phyloP scores from a whole-genome alignment of 106 monocot genomes.

The Apostasia ramifera region DNA sequence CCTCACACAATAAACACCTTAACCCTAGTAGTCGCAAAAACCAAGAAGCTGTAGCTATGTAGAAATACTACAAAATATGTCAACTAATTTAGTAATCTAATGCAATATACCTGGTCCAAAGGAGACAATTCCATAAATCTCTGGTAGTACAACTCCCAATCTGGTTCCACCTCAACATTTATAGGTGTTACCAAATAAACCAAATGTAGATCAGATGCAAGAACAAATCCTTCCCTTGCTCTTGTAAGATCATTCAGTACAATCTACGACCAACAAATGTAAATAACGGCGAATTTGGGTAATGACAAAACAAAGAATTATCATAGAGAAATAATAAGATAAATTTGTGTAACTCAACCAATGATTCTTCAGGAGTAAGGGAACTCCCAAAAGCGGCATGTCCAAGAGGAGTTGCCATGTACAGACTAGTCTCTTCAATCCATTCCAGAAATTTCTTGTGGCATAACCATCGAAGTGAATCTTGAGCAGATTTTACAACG shows the following conservation, averaged over 20 bases:
- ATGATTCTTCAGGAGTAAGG: conserved; percentile 91
- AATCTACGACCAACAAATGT: conserved; percentile 36
- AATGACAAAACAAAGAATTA: conserved; percentile 2
- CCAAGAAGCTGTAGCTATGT: too few species aligned
- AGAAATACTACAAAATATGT: too few species aligned
- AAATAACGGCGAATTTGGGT: conserved; percentile 2
- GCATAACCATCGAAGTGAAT: conserved; percentile 95
- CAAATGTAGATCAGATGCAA: conserved; percentile 97
- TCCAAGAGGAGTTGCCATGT: conserved; percentile 84
- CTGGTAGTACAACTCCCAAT: conserved; percentile 98
- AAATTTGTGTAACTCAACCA: conserved; percentile 29
- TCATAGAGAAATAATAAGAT: background rate
- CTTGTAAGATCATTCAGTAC: conserved; percentile 88
- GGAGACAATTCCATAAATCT: conserved; percentile 82
- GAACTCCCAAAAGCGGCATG: conserved; percentile 97
- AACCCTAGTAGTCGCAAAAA: too few species aligned
- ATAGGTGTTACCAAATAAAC: conserved; percentile 97
- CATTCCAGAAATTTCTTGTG: conserved; percentile 90
- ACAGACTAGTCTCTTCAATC: conserved; percentile 76
- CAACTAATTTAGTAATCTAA: background rate
- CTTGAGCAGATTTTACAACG: conserved; percentile 97
- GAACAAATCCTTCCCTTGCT: conserved; percentile 97
- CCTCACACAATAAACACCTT: too few species aligned
- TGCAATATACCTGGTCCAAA: conserved; percentile 67
- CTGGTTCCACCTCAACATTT: conserved; percentile 93